Evolutionary conservation across 2,329 filamentous ascomycete genomes (phyloP), one percentile per base, ranked within the genome.

Genomic region (Proliferodiscus dingleyae): DNA sequence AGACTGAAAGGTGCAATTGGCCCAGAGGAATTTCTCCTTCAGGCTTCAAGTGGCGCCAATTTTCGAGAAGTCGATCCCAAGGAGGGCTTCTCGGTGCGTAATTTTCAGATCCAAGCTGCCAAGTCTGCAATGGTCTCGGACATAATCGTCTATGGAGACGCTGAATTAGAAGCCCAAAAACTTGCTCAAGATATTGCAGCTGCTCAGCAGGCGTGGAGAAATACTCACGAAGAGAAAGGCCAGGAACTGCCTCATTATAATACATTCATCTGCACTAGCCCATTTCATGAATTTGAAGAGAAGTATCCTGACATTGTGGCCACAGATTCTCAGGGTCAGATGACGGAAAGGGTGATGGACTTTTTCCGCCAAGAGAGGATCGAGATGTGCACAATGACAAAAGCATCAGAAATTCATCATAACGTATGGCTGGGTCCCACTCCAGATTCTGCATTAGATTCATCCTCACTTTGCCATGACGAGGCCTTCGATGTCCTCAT

Each of bases 351-450:
- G 15, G 82, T 93, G 19, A 74, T 95, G 59, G 90, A 97, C 65
- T 93, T 98, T 63, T 87, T 88, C 62, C 83, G 87, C 56, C 88
- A 89, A 70, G 93, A 98, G 66, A 78, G 90, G 46, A 68, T 80
- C 40, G 93, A 98, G 68, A 97, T 98, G 91, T 89, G 87, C 65
- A 77, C 77, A 48, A 96, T 97, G 91, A 90, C 91, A 9, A 81
- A 81, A 58, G 85, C 90, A 3, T 89, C 89, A 0, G 87, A 95
- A 64, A 95, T 97, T 52, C 83, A 87, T 43, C 76, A 79, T 54
- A 96, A 96, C 61, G 88, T 97, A 21, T 97, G 85, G 78, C 73
- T 96, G 49, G 93, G 93, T 0, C 87, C 89, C 2, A 93, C 89
- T 0, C 89, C 89, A 1, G 87, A 94, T 54, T 70, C 74, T 1